Evolutionary conservation across 2,329 filamentous ascomycete species (phyloP), one percentile per base, ranked within the genome.

Genomic region (Colletotrichum paranaense): DNA sequence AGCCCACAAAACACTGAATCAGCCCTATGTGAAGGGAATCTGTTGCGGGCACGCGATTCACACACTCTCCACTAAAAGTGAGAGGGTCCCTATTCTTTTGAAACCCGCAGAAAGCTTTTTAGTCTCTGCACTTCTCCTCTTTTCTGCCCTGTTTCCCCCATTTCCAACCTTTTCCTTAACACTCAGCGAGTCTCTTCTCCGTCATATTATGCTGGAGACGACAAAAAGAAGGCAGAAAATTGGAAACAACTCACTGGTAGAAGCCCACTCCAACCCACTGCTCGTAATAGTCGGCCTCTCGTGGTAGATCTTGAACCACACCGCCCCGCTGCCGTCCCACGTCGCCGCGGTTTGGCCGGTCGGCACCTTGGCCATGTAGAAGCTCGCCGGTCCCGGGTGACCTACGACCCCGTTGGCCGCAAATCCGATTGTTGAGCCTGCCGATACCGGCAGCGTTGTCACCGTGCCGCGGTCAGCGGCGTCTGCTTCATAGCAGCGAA

Each of bases 281-380:
- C 79, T 77, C 5, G 80, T 77, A 67, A 86, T 79, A 68, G 76
- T 80, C 19, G 84, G 84, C 19, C 79, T 77, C 74, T 81, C 78
- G 60, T 82, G 77, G 75, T 80, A 81, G 52, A 84, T 80, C 78
- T 83, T 84, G 78, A 84, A 83, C 82, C 81, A 84, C 28, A 80
- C 79, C 5, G 76, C 72, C 12, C 81, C 82, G 6, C 77, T 73
- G 3, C 81, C 81, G 67, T 81, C 79, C 79, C 80, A 83, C 19
- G 72, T 77, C 24, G 78, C 75, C 14, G 79, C 79, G 22, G 79
- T 78, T 69, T 81, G 76, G 11, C 82, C 82, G 2, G 76, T 75
- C 5, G 82, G 81, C 1, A 79, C 82, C 75, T 81, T 81, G 73
- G 82, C 82, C 76, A 84, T 77, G 78, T 82, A 83, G 42, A 81